Evolutionary conservation across 2,329 filamentous ascomycete genomes (phyloP).

Genomic region (Fusarium marasasianum): DNA sequence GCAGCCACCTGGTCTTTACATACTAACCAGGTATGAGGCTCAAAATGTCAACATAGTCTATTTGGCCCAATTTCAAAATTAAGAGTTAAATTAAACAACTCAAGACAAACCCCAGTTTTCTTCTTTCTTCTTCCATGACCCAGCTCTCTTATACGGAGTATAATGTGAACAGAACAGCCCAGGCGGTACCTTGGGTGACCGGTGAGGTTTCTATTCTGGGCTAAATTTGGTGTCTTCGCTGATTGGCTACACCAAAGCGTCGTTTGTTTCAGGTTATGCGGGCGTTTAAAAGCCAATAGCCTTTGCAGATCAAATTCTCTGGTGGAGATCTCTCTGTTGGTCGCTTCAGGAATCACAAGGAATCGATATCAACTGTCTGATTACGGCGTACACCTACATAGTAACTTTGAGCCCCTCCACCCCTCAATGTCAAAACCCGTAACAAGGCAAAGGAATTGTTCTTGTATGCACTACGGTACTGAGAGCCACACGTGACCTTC

Average conservation of each 20-base stretch:
- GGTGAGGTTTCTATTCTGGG: slow-evolving; percentile 42
- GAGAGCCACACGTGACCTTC: neutral
- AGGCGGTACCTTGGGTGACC: neutral
- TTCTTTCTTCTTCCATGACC: neutral
- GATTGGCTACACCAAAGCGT: slow-evolving; percentile 42
- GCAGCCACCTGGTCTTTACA: neutral
- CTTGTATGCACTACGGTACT: neutral
- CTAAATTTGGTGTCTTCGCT: slow-evolving; percentile 11
- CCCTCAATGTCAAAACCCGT: neutral
- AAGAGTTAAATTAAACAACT: neutral
- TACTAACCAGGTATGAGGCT: neutral
- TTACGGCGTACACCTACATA: slow-evolving; percentile 10
- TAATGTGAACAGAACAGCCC: neutral
- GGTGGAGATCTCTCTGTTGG: slow-evolving; percentile 20
- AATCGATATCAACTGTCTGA: slow-evolving; percentile 13
- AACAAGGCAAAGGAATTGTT: neutral
- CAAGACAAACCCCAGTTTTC: too few relatives aligned
- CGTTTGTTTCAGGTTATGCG: slow-evolving; percentile 51
- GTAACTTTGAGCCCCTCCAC: neutral
- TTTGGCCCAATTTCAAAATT: neutral
- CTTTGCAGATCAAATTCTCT: neutral
- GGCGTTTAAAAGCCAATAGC: slow-evolving; percentile 45
- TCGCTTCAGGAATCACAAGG: slow-evolving; percentile 12
- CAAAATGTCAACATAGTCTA: neutral
- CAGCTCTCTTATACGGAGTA: slow-evolving; percentile 1